phyloP scores from a whole-genome alignment of 106 monocot species.

The Posidonia australis region DNA sequence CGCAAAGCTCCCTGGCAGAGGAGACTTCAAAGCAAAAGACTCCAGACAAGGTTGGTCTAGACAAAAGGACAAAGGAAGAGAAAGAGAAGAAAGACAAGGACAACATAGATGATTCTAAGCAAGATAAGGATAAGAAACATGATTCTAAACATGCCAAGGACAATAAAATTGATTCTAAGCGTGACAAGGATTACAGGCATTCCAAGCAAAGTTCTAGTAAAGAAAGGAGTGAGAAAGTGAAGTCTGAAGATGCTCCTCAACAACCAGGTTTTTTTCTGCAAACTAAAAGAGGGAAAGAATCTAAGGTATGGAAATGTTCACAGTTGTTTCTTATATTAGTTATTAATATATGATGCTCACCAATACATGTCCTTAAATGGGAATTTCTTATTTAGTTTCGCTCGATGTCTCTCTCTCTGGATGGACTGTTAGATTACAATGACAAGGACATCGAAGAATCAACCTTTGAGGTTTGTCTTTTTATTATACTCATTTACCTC shows the following conservation, averaged over 20 bases:
- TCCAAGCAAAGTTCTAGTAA: constrained; percentile 29
- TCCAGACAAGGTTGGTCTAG: not conserved
- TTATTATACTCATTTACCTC: not conserved
- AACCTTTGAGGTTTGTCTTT: constrained; percentile 74
- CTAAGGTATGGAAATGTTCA: constrained; percentile 43
- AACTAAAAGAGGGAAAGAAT: constrained; percentile 41
- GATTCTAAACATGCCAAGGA: constrained; percentile 25
- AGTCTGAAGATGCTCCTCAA: constrained; percentile 48
- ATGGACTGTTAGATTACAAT: constrained; percentile 88
- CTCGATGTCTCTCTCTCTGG: constrained; percentile 70
- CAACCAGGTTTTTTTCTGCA: constrained; percentile 70
- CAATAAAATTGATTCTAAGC: constrained; percentile 5
- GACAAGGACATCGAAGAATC: constrained; percentile 89
- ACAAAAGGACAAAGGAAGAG: constrained; percentile 3
- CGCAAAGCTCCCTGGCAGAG: not conserved
- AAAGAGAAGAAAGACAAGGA: constrained; percentile 5
- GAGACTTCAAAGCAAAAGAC: constrained; percentile 1
- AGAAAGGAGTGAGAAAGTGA: constrained; percentile 48
- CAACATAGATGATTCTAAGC: constrained; percentile 22
- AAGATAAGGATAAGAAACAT: constrained; percentile 39
- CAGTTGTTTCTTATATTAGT: no score
- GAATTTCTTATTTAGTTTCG: constrained; percentile 47
- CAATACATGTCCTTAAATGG: not conserved
- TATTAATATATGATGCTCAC: not conserved
- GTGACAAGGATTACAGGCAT: constrained; percentile 35